These are phyloP conservation scores for Nicotiana tomentosiformis DNA, from an alignment of 257 asterid genomes.

Conservation along the genomic window DNA sequence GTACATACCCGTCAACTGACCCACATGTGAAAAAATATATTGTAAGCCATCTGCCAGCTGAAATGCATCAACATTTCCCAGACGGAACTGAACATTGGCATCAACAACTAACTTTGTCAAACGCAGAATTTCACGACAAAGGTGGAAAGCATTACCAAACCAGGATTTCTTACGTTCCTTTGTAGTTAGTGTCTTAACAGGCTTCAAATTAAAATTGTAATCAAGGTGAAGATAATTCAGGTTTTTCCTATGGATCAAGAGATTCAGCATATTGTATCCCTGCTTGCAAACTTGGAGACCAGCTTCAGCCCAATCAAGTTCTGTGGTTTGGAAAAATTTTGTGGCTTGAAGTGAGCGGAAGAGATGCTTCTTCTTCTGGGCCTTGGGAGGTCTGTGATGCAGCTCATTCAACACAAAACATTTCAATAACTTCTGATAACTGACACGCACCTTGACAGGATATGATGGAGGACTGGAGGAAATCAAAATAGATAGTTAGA, in stretches of 20 bases:
- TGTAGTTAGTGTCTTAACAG: conserved; percentile 96
- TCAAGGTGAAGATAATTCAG: conserved; percentile 94
- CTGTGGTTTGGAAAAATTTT: conserved; percentile 93
- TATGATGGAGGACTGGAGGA: conserved; percentile 82
- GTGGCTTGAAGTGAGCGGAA: conserved; percentile 96
- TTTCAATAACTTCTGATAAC: conserved; percentile 92
- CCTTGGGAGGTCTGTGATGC: conserved; percentile 99
- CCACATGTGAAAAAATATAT: conserved; percentile 94
- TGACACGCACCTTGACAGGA: conserved; percentile 97
- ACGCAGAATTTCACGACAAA: conserved; percentile 95
- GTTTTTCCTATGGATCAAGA: conserved; percentile 90
- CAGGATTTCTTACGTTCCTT: conserved; percentile 97
- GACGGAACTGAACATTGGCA: conserved; percentile 95
- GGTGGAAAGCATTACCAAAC: conserved; percentile 98
- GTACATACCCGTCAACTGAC: conserved; percentile 98
- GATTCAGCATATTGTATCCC: conserved; percentile 96
- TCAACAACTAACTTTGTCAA: conserved; percentile 97
- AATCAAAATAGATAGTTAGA: background rate
- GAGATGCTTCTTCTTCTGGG: conserved; percentile 93
- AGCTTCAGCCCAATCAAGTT: conserved; percentile 99
- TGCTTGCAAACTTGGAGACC: conserved; percentile 99
- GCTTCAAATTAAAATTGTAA: conserved; percentile 92
- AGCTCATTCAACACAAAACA: conserved; percentile 94
- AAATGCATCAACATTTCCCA: conserved; percentile 98
- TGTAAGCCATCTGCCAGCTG: conserved; percentile 99